These are phyloP conservation scores for Leishmania major DNA, from an alignment of 208 protist species.

Conservation along the genomic window DNA sequence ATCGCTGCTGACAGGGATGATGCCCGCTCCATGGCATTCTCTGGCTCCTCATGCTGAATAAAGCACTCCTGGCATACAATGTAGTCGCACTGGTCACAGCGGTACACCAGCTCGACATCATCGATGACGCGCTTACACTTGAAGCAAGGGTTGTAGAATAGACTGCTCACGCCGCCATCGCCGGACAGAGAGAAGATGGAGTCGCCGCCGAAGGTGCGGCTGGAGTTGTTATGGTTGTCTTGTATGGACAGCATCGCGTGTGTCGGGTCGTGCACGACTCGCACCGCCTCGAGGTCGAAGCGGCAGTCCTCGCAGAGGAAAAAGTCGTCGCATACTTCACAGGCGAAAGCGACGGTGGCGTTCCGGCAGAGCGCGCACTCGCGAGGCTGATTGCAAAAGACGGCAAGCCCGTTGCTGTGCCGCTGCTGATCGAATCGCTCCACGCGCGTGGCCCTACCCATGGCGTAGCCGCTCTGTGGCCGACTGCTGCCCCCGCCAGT, in stretches of 20 bases:
- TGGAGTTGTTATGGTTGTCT: conserved; percentile 47
- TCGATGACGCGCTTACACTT: conserved; percentile 58
- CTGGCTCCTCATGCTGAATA: conserved; percentile 19
- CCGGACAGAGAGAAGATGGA: conserved; percentile 36
- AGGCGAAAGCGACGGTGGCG: conserved; percentile 45
- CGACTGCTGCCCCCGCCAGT: background rate
- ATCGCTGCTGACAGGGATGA: conserved; percentile 1
- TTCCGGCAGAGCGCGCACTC: conserved; percentile 58
- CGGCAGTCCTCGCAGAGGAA: conserved; percentile 69
- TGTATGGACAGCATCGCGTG: conserved; percentile 55
- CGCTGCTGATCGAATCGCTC: conserved; percentile 6
- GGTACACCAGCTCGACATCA: conserved; percentile 71
- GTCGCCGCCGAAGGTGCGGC: conserved; percentile 52
- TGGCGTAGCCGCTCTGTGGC: conserved; percentile 4
- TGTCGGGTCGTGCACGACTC: conserved; percentile 31
- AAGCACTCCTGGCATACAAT: conserved; percentile 68
- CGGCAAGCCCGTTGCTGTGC: conserved; percentile 34
- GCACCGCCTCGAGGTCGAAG: conserved; percentile 28
- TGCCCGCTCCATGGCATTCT: conserved; percentile 2
- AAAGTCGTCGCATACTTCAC: conserved; percentile 55
- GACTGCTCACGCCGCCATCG: conserved; percentile 46
- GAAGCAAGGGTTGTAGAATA: conserved; percentile 83
- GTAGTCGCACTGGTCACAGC: conserved; percentile 74
- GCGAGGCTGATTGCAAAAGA: conserved; percentile 45
- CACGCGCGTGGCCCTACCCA: background rate